Percentiles rank a stretch among this genome's conserved stretches.
Evolutionary conservation across 2,329 filamentous ascomycete species (phyloP).

Genomic region (Anthostomella pinea): DNA sequence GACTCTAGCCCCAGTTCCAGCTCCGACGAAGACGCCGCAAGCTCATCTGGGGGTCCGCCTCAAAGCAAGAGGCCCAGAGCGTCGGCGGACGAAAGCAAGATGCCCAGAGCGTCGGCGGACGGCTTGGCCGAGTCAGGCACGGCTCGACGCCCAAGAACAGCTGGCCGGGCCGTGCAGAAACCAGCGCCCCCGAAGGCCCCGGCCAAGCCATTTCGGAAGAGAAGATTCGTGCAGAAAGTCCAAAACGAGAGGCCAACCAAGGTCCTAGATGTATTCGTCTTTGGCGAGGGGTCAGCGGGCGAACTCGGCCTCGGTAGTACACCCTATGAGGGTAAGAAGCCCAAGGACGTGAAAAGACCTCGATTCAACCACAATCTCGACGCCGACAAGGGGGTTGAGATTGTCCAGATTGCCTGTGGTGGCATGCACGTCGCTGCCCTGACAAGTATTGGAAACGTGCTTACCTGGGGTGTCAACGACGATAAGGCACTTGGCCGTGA

Average conservation of each 20-base stretch:
- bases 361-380: slow-evolving; percentile 61
- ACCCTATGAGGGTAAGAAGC: slow-evolving; percentile 45
- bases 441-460: slow-evolving; percentile 67
- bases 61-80: slow-evolving; percentile 12
- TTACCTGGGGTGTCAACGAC: slow-evolving; percentile 80
- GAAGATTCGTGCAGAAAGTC: slow-evolving; percentile 11
- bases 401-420: slow-evolving; percentile 63
- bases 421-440: slow-evolving; percentile 70
- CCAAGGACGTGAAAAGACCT: slow-evolving; percentile 66
- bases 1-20: too few species aligned
- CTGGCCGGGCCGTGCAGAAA: too few species aligned
- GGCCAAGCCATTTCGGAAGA: slow-evolving; percentile 3
- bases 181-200: background rate
- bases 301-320: slow-evolving; percentile 66
- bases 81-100: background rate
- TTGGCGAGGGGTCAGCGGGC: slow-evolving; percentile 56
- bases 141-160: too few species aligned
- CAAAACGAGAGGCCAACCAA: slow-evolving; percentile 23
- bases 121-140: too few species aligned
- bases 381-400: slow-evolving; percentile 52
- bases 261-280: slow-evolving; percentile 47
- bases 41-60: too few species aligned
- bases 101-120: too few species aligned
- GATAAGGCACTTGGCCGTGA: slow-evolving; percentile 68
- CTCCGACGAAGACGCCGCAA: too few species aligned